Evolutionary conservation across 257 asterid genomes (phyloP).

Genomic region (Buddleja alternifolia): DNA sequence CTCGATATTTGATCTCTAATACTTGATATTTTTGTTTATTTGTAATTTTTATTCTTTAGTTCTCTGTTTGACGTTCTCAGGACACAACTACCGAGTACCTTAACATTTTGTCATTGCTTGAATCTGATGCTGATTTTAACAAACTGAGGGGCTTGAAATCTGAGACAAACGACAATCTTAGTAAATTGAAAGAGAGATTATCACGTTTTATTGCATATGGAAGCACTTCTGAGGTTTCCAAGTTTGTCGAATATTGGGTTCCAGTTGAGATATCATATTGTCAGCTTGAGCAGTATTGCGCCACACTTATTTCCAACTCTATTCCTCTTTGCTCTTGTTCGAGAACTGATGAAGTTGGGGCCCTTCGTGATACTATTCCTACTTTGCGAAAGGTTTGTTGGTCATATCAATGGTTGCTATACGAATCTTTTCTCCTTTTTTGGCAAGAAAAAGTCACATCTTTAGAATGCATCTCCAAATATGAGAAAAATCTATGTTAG

Average conservation of each 20-base stretch:
- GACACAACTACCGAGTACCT: too few relatives aligned
- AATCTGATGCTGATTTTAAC: conserved; percentile 32
- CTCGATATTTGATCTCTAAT: too few relatives aligned
- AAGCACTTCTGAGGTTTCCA: conserved; percentile 30
- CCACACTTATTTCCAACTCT: conserved; percentile 42
- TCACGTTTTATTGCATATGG: conserved; percentile 34
- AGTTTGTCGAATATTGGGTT: conserved; percentile 57
- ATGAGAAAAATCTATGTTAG: too few relatives aligned
- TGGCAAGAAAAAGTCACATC: too few relatives aligned
- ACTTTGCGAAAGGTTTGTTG: conserved; percentile 56
- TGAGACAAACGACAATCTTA: conserved; percentile 34
- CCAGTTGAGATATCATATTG: conserved; percentile 51
- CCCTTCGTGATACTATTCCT: too few relatives aligned
- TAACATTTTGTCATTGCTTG: conserved; percentile 43
- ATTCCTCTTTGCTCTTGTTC: conserved; percentile 41
- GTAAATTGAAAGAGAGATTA: conserved; percentile 32
- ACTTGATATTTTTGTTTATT: conserved; percentile 5
- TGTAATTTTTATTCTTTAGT: neutral
- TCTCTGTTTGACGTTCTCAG: conserved; percentile 26
- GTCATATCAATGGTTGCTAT: conserved; percentile 12
- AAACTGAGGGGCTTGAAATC: conserved; percentile 31
- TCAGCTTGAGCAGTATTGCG: conserved; percentile 66
- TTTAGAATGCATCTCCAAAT: too few relatives aligned
- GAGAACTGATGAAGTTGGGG: conserved; percentile 43
- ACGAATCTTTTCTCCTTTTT: neutral